Evolutionary conservation across 2,329 filamentous ascomycete species (phyloP).

Genomic region (Epichloe hybrida): DNA sequence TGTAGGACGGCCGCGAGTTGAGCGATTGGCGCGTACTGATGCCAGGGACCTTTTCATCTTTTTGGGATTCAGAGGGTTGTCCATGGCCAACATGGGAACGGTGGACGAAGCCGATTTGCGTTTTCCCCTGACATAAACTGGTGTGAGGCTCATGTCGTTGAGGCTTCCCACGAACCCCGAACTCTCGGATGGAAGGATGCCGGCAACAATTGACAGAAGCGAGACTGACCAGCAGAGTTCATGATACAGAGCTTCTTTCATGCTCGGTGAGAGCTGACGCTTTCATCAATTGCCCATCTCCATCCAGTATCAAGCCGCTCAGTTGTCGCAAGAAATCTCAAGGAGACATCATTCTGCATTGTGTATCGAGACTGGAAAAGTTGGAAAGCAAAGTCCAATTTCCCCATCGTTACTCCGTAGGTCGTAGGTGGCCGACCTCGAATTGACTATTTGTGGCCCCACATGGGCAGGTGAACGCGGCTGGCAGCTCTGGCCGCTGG

Average conservation of each 20-base stretch:
- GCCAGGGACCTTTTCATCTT: conserved; percentile 18
- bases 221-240: not conserved
- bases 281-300: not conserved
- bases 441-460: too few relatives aligned
- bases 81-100: conserved; percentile 4
- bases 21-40: conserved; percentile 16
- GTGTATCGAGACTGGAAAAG: too few relatives aligned
- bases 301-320: not conserved
- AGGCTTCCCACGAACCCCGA: too few relatives aligned
- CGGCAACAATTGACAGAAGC: not conserved
- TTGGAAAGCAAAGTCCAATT: too few relatives aligned
- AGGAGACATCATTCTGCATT: too few relatives aligned
- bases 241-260: not conserved
- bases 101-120: conserved; percentile 15
- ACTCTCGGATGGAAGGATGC: not conserved
- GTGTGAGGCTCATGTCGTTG: conserved; percentile 32
- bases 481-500: not conserved
- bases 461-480: not conserved
- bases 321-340: not conserved
- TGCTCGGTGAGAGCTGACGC: not conserved
- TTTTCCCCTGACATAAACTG: conserved; percentile 36
- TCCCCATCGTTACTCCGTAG: too few relatives aligned
- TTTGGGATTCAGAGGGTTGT: conserved; percentile 3
- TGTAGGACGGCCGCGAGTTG: conserved; percentile 12
- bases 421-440: too few relatives aligned